Evolutionary conservation across 2,329 filamentous ascomycete species (phyloP).

Genomic region (Aquanectria penicillioides): DNA sequence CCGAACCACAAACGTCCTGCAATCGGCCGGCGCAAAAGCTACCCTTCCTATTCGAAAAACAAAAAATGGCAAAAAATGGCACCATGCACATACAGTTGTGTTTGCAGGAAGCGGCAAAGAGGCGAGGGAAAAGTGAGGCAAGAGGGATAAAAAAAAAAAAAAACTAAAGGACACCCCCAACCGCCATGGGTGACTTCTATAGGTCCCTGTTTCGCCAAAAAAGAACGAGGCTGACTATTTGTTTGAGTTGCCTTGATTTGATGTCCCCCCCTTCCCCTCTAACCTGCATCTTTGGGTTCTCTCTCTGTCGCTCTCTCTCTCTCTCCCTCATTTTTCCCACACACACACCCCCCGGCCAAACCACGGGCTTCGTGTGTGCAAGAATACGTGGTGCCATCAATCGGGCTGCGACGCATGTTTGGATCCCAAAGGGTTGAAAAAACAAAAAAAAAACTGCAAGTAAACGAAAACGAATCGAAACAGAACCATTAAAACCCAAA

Average conservation of each 20-base stretch:
- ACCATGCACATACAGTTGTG: neutral
- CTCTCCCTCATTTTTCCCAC: no score
- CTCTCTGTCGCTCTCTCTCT: no score
- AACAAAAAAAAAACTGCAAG: neutral
- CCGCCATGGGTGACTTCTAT: no score
- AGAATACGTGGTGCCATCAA: neutral
- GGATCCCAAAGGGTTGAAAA: constrained; percentile 3
- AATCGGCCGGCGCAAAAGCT: neutral
- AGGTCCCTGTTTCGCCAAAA: no score
- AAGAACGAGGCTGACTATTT: neutral
- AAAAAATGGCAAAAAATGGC: neutral
- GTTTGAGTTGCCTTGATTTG: constrained; percentile 4
- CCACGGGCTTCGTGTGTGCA: no score
- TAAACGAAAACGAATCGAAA: neutral
- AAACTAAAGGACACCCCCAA: no score
- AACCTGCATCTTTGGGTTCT: constrained; percentile 3
- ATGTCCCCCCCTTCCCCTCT: no score
- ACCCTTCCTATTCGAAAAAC: neutral
- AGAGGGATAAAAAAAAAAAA: neutral
- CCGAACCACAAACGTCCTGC: neutral
- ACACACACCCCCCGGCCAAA: no score
- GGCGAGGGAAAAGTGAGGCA: neutral
- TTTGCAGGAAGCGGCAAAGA: no score
- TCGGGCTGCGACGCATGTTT: constrained; percentile 6
- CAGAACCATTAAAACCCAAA: no score